Evolutionary conservation across 202 grass and related monocot genomes (phyloP), one percentile per base, ranked within the genome.

Genomic region (Cymbopogon flexuosus): DNA sequence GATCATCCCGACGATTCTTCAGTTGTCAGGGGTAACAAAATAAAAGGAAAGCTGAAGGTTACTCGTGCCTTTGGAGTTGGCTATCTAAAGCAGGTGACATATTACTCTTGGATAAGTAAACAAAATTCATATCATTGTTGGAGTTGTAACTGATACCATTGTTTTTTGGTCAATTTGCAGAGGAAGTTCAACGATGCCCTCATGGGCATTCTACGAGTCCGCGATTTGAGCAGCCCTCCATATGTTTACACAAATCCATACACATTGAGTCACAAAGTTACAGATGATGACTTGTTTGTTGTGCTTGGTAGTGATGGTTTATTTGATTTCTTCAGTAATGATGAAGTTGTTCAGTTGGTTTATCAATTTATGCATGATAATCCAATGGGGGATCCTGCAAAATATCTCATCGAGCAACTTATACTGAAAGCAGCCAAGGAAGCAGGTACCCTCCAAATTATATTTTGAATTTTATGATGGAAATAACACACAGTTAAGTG

Each of bases 31-130:
- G 87, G 89, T 73, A 82, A 77, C 8, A 98, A 86, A 89, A 87
- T 99, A 76, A 99, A 99, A 88, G 96, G 92, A 77, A 99, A 91
- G 88, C 65, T 99, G 43, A 95, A 91, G 83, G 86, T 99, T 81
- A 95, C 96, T 86, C 90, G 92, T 80, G 96, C 92, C 58, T 93
- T 99, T 79, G 96, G 96, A 78, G 96, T 95, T 81, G 96, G 90
- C 61, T 99, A 99, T 79, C 60, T 99, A 57, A 99, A 98, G 70
- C 82, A 95, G 90, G 93, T 96, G 87, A 67, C 31, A 15, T 54
- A 8, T 47, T 81, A 18, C 57, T 46, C 9, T 79, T 77, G 4
- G 2, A 5, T 54, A 75, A 63, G 61, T 64, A 22, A 43, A 86
- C 5, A 79, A 81, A 33, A 59, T 5, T 10, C 3, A 8, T 47